Evolutionary conservation across 116 monocot species (phyloP), one percentile per base, ranked within the genome.

Genomic region (Dioscorea cayenensis): DNA sequence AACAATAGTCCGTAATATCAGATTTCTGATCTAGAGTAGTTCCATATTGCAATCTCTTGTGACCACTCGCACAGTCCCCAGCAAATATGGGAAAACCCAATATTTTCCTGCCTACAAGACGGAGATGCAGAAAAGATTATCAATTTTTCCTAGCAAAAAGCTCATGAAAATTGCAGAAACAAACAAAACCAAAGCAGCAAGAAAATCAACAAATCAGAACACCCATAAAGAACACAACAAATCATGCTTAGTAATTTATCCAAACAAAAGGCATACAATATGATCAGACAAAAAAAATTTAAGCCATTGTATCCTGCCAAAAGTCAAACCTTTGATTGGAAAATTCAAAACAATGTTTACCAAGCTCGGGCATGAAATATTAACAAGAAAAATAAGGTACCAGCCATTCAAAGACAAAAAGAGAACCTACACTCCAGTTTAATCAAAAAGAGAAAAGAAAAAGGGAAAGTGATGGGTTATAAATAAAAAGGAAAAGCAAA

Each of bases 41-140:
- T 37, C 81, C 81, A 50, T 72, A 70, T 37, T 76, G 77, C 6
- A 81, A 84, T 20, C 66, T 83, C 72, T 76, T 80, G 71, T 94
- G 84, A 13, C 94, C 87, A 51, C 83, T 88, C 23, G 90, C 97
- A 76, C 97, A 99, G 69, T 99, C 97, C 49, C 97, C 97, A 1
- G 91, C 78, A 78, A 99, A 91, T 64, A 74, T 88, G 4, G 97
- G 97, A 75, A 96, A 96, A 1, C 97, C 89, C 97, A 90, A 99
- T 49, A 96, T 67, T 59, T 87, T 99, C 64, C 89, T 99, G 28
- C 97, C 97, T 97, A 76, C 74, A 72, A 17, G 35, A 61, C 2
- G 48, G 65, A 72, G 22, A 60, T 21, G 5, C 11, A 62, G 4
- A 27, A 12, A 16, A 29, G 61, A 7, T 52, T 6, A 59, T 18